Evolutionary conservation across 148 eudicot species (phyloP).

Genomic region (Rhododendron kiyosumense): DNA sequence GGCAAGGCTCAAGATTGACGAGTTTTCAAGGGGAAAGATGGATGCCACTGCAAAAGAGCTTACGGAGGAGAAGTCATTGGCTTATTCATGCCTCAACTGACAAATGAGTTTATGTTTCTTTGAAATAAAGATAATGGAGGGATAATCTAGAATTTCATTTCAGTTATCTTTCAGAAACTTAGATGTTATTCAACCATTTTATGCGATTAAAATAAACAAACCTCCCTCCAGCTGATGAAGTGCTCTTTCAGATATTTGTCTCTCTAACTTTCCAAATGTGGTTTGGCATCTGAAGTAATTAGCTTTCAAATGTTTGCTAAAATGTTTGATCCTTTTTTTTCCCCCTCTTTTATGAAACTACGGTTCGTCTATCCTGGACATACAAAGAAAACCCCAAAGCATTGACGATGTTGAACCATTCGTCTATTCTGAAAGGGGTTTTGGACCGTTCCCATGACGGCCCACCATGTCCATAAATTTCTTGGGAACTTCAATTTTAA

Average conservation of each 20-base stretch:
- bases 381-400: no score
- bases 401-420: no score
- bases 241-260: neutral
- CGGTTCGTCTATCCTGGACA: no score
- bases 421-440: no score
- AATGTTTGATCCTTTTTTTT: no score
- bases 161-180: neutral
- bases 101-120: neutral
- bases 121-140: neutral
- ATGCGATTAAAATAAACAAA: neutral
- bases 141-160: neutral
- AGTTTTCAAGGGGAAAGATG: constrained; percentile 67
- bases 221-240: neutral
- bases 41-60: constrained; percentile 61
- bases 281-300: neutral
- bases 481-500: no score
- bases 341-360: no score
- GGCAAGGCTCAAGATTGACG: constrained; percentile 66
- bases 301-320: no score
- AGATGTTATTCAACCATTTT: neutral
- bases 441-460: no score
- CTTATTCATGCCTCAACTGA: constrained; percentile 51
- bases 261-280: neutral
- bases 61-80: constrained; percentile 56
- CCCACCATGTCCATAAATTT: no score